Percentiles rank a stretch among this genome's conserved stretches.
Evolutionary conservation across 352 stramenopile species (phyloP).

Genomic region (Pythium coloratum): DNA sequence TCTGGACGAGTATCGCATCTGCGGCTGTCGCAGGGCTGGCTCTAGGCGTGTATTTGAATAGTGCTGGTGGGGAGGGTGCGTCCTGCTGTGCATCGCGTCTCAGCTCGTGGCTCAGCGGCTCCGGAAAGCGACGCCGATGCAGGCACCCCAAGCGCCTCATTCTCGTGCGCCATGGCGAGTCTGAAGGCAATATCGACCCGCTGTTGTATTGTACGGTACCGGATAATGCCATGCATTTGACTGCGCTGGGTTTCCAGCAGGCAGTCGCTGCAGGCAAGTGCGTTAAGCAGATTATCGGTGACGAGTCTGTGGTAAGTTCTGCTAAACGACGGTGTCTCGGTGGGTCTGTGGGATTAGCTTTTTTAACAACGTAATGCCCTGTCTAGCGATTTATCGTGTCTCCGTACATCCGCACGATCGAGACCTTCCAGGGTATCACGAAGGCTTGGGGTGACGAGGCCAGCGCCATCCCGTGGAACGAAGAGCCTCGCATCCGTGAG

Average conservation of each 20-base stretch:
- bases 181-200: conserved; percentile 85
- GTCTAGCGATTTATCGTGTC: conserved; percentile 81
- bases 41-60: conserved; percentile 36
- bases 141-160: conserved; percentile 73
- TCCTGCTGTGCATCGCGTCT: conserved; percentile 8
- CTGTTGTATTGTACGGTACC: conserved; percentile 70
- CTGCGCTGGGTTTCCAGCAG: conserved; percentile 74
- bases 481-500: conserved; percentile 87
- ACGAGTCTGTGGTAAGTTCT: conserved; percentile 63
- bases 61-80: background rate
- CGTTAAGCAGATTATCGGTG: conserved; percentile 79
- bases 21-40: conserved; percentile 44
- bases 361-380: conserved; percentile 9
- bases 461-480: conserved; percentile 63
- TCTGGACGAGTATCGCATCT: conserved; percentile 45
- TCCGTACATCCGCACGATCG: conserved; percentile 83
- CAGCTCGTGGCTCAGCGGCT: conserved; percentile 24
- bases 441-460: conserved; percentile 63
- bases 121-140: conserved; percentile 31
- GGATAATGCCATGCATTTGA: conserved; percentile 86
- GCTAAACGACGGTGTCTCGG: background rate
- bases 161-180: conserved; percentile 83
- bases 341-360: background rate
- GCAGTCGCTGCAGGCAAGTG: conserved; percentile 60
- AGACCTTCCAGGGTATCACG: conserved; percentile 84